phyloP scores from a whole-genome alignment of 257 asterid genomes.

The Primulina tabacum region DNA sequence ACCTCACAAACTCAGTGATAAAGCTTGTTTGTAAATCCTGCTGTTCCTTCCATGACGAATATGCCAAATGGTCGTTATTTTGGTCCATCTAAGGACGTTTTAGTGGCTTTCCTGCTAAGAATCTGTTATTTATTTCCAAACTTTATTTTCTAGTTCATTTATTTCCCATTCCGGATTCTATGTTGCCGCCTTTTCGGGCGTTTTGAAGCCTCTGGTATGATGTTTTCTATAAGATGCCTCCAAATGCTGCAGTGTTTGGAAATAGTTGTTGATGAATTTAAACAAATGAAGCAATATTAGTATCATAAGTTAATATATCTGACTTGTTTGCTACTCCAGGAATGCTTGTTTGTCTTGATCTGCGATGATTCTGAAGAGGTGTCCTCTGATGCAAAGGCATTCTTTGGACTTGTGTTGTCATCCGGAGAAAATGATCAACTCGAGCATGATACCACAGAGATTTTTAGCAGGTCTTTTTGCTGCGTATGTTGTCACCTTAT shows the following conservation, averaged over 20 bases:
- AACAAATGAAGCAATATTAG: not conserved
- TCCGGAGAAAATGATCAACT: constrained; percentile 41
- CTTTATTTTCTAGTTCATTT: not conserved
- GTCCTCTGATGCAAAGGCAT: constrained; percentile 60
- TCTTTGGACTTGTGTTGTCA: constrained; percentile 46
- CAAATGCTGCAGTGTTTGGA: not conserved
- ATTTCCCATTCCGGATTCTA: not conserved
- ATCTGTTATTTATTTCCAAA: not conserved
- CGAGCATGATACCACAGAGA: constrained; percentile 49
- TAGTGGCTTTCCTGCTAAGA: not conserved
- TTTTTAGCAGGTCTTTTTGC: constrained; percentile 64
- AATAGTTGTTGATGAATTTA: constrained; percentile 19
- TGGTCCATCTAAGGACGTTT: not conserved
- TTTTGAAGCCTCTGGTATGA: constrained; percentile 1
- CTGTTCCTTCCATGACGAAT: not conserved
- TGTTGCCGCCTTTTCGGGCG: not conserved
- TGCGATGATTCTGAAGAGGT: constrained; percentile 84
- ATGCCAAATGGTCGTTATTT: not conserved
- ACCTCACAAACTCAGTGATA: not conserved
- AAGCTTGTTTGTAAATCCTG: not conserved
- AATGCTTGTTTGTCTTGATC: constrained; percentile 65
- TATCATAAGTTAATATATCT: constrained; percentile 9
- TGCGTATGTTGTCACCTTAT: constrained; percentile 17
- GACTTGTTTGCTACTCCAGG: constrained; percentile 53
- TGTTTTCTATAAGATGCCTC: constrained; percentile 13